Percentiles rank a stretch among this genome's conserved stretches.
Evolutionary conservation across 306 rosid species (phyloP).

Genomic region (Carpinus fangiana): DNA sequence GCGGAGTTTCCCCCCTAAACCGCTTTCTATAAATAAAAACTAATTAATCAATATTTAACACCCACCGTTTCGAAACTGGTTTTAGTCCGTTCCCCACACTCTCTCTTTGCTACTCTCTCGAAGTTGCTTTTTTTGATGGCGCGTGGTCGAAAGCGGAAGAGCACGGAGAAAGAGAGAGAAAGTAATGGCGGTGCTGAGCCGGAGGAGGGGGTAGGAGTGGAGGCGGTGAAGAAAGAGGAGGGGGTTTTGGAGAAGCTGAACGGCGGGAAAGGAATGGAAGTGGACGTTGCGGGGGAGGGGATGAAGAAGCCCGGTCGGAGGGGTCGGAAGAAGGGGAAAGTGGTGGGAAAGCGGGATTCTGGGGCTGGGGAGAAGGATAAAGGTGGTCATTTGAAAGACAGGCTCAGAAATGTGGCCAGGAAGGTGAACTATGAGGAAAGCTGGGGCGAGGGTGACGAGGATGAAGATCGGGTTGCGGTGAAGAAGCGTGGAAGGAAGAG

Average conservation of each 20-base stretch:
- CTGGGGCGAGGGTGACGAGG: background rate
- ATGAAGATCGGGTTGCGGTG: background rate
- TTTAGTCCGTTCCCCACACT: too few species aligned
- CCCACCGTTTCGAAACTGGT: too few species aligned
- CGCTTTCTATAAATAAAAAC: background rate
- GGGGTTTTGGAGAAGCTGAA: background rate
- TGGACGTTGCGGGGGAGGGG: too few species aligned
- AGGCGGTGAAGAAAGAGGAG: background rate
- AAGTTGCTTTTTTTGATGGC: background rate
- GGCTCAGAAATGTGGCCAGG: too few species aligned
- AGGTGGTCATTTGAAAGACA: too few species aligned
- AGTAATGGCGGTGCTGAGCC: too few species aligned
- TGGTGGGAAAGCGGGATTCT: background rate
- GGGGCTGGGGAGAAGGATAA: background rate
- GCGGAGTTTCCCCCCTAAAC: background rate
- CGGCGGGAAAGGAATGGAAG: too few species aligned
- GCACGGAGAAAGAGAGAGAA: too few species aligned
- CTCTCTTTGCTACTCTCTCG: too few species aligned
- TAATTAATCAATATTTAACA: too few species aligned
- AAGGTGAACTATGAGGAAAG: background rate
- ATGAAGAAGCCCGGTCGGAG: background rate
- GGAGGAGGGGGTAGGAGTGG: too few species aligned
- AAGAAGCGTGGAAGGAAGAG: slow-evolving; percentile 16
- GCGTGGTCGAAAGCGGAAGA: background rate
- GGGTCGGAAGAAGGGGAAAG: background rate